Conservation (phyloP, 108 stramenopile genomes). For the Fragilaria crotonensis region DNA sequence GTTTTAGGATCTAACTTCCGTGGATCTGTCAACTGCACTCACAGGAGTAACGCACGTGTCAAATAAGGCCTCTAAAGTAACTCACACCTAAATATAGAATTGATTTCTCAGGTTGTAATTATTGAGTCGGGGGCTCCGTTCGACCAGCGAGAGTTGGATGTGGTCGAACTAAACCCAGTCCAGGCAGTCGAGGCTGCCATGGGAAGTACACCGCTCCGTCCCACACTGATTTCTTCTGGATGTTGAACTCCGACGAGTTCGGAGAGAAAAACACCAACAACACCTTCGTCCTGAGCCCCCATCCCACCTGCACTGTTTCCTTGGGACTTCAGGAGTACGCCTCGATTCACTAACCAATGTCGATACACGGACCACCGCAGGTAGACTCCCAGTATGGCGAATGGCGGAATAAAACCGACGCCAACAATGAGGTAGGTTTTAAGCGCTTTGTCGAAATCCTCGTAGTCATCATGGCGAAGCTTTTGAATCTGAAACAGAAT, state of each 20-base stretch:
- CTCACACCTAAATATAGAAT: too few relatives aligned
- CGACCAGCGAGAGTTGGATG: too few relatives aligned
- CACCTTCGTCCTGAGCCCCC: slow-evolving; percentile 15
- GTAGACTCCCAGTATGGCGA: slow-evolving; percentile 33
- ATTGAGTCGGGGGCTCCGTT: too few relatives aligned
- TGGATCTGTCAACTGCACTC: not conserved
- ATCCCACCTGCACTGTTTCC: too few relatives aligned
- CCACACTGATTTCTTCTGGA: not conserved
- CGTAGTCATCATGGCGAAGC: slow-evolving; percentile 29
- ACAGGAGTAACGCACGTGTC: not conserved
- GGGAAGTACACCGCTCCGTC: not conserved
- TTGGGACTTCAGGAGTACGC: too few relatives aligned
- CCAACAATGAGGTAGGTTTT: slow-evolving; percentile 21
- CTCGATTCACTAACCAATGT: slow-evolving; percentile 55
- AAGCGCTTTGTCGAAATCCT: slow-evolving; percentile 16
- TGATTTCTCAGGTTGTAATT: too few relatives aligned
- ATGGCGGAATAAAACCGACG: slow-evolving; percentile 19
- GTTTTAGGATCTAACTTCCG: not conserved
- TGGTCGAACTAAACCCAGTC: too few relatives aligned
- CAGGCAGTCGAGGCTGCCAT: too few relatives aligned
- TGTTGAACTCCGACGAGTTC: not conserved
- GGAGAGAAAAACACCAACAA: not conserved
- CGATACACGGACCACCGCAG: slow-evolving; percentile 45
- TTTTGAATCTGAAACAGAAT: slow-evolving; percentile 30
- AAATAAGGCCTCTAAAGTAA: not conserved